These are phyloP conservation scores for Wickerhamiella lipophila DNA, from an alignment of 805 yeast species.

Conservation along the genomic window DNA sequence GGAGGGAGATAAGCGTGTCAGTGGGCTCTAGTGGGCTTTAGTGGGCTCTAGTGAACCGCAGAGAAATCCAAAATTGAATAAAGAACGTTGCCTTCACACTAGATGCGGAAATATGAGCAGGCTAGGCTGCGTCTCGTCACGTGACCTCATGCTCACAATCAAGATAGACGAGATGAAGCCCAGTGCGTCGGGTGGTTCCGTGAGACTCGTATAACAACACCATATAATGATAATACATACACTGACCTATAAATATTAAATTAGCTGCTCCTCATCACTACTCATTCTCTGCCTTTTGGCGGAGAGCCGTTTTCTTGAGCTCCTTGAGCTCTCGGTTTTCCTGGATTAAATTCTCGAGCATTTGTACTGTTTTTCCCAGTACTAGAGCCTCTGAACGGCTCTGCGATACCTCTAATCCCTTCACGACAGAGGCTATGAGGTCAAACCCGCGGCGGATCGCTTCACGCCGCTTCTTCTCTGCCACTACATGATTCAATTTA, in stretches of 20 bases:
- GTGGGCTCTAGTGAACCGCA: too few species aligned
- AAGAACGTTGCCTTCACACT: too few species aligned
- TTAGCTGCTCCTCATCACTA: not conserved
- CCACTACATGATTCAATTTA: conserved; percentile 52
- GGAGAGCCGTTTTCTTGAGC: conserved; percentile 16
- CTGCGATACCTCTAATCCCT: conserved; percentile 54
- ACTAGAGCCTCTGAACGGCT: conserved; percentile 71
- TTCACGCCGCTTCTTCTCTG: conserved; percentile 77
- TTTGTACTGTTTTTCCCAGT: conserved; percentile 40
- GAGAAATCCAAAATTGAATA: too few species aligned
- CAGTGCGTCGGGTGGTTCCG: too few species aligned
- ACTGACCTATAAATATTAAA: too few species aligned
- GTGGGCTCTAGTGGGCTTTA: too few species aligned
- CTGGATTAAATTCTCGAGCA: conserved; percentile 23
- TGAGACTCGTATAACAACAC: too few species aligned
- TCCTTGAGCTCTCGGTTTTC: conserved; percentile 25
- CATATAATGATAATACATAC: too few species aligned
- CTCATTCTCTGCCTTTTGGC: not conserved
- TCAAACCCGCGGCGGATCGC: conserved; percentile 77
- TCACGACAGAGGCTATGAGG: conserved; percentile 59
- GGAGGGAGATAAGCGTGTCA: too few species aligned
- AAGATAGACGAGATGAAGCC: too few species aligned
- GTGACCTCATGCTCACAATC: too few species aligned
- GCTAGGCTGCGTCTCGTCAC: conserved; percentile 9
- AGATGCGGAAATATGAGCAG: too few species aligned